These are phyloP conservation scores for Starmerella cellae DNA, from an alignment of 805 yeast species.

Conservation along the genomic window DNA sequence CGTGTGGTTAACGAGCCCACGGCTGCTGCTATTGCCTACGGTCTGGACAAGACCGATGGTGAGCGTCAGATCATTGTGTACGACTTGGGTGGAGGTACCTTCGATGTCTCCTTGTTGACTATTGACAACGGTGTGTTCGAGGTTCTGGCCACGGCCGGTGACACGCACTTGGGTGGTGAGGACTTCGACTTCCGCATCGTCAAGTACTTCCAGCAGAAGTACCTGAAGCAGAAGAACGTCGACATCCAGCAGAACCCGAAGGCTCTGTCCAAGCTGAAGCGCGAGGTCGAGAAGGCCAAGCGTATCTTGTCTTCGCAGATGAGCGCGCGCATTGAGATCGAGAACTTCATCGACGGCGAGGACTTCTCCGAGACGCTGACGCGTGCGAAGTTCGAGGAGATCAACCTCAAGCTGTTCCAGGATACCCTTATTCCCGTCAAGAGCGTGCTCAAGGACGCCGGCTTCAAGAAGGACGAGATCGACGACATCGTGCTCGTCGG, in stretches of 20 bases:
- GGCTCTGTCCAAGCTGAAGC: conserved; percentile 85
- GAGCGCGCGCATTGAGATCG: conserved; percentile 92
- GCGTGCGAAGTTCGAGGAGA: conserved; percentile 96
- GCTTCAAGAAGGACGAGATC: conserved; percentile 70
- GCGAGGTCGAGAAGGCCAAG: conserved; percentile 97
- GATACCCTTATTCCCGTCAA: conserved; percentile 93
- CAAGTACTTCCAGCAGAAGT: conserved; percentile 65
- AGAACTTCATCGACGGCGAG: conserved; percentile 84
- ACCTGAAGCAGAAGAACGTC: conserved; percentile 83
- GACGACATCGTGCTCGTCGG: conserved; percentile 96
- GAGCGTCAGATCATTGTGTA: conserved; percentile 86
- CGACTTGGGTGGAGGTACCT: conserved; percentile 97
- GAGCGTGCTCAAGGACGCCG: conserved; percentile 88
- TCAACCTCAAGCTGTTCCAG: conserved; percentile 84
- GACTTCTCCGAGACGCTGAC: conserved; percentile 92
- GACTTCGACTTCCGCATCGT: conserved; percentile 86
- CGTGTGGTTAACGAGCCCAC: conserved; percentile 91
- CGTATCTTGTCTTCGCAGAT: conserved; percentile 90
- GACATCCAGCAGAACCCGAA: conserved; percentile 71
- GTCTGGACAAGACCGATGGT: conserved; percentile 62
- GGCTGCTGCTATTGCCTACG: conserved; percentile 96
- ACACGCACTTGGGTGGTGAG: conserved; percentile 95
- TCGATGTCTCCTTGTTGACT: conserved; percentile 76
- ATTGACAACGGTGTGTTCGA: conserved; percentile 88
- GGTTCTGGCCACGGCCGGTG: conserved; percentile 90